Conservation (phyloP, 1,284 basidiomycete species). For the Prillingera fragicola region DNA sequence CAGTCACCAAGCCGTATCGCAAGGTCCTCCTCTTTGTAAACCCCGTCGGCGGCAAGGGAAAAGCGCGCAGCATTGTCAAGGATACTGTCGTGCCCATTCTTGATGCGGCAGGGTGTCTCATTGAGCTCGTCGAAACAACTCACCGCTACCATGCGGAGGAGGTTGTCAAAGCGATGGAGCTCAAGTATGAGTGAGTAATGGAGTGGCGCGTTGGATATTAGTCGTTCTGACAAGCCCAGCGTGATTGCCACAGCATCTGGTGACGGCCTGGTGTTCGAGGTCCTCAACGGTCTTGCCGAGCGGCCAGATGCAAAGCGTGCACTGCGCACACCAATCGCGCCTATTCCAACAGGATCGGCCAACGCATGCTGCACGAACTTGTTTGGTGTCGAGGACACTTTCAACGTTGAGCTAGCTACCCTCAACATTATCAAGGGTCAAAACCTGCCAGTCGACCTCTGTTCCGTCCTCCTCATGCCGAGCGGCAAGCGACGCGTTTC, state of each 20-base stretch:
- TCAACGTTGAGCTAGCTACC: constrained; percentile 66
- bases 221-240: constrained; percentile 37
- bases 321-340: constrained; percentile 69
- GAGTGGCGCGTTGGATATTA: too few relatives aligned
- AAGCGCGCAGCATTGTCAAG: constrained; percentile 59
- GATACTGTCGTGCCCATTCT: constrained; percentile 72
- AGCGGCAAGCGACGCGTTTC: constrained; percentile 56
- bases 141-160: constrained; percentile 67
- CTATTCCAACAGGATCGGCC: constrained; percentile 69
- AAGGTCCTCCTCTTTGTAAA: constrained; percentile 74
- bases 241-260: constrained; percentile 80
- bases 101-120: constrained; percentile 63
- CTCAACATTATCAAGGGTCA: constrained; percentile 85
- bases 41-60: constrained; percentile 79
- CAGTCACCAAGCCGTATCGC: constrained; percentile 51
- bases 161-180: constrained; percentile 58
- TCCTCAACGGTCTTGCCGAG: constrained; percentile 83
- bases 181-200: constrained; percentile 59
- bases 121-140: constrained; percentile 70
- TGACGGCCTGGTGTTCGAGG: constrained; percentile 83
- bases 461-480: constrained; percentile 57
- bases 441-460: constrained; percentile 72
- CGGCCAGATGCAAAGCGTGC: constrained; percentile 65
- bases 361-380: constrained; percentile 47
- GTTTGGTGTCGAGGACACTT: constrained; percentile 56